Percentiles rank a stretch among this genome's conserved stretches.
Conservation (phyloP, 1,284 basidiomycete species). For the Ceraceosorus guamensis region DNA sequence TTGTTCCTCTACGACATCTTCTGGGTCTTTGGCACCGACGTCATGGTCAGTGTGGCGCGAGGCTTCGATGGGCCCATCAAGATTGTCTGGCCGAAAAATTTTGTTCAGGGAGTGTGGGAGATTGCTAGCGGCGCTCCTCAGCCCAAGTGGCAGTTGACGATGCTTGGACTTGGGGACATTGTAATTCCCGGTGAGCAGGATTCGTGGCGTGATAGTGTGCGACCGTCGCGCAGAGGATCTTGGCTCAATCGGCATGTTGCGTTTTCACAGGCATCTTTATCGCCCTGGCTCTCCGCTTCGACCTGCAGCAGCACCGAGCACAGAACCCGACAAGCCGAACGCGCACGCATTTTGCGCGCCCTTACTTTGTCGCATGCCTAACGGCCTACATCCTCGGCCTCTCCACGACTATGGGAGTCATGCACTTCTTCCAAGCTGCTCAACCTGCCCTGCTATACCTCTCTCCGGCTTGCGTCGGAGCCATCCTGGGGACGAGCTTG, state of each 20-base stretch:
- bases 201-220: conserved; percentile 14
- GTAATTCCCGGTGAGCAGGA: conserved; percentile 59
- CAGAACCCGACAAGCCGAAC: conserved; percentile 27
- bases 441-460: conserved; percentile 92
- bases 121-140: conserved; percentile 1
- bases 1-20: conserved; percentile 47
- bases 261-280: conserved; percentile 64
- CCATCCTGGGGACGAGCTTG: conserved; percentile 48
- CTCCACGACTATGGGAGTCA: conserved; percentile 71
- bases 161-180: conserved; percentile 88
- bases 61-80: conserved; percentile 71
- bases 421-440: conserved; percentile 71
- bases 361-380: conserved; percentile 71
- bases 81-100: conserved; percentile 54
- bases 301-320: conserved; percentile 57
- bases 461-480: conserved; percentile 54
- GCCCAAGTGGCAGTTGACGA: conserved; percentile 61
- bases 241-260: too few species aligned
- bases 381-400: conserved; percentile 73
- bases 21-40: conserved; percentile 46
- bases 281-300: conserved; percentile 79
- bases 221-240: too few species aligned
- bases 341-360: conserved; percentile 56
- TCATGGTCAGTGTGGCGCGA: conserved; percentile 64
- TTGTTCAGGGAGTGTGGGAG: conserved; percentile 16